phyloP scores from a whole-genome alignment of 768 basidiomycete species.

The Termitomyces sp. region DNA sequence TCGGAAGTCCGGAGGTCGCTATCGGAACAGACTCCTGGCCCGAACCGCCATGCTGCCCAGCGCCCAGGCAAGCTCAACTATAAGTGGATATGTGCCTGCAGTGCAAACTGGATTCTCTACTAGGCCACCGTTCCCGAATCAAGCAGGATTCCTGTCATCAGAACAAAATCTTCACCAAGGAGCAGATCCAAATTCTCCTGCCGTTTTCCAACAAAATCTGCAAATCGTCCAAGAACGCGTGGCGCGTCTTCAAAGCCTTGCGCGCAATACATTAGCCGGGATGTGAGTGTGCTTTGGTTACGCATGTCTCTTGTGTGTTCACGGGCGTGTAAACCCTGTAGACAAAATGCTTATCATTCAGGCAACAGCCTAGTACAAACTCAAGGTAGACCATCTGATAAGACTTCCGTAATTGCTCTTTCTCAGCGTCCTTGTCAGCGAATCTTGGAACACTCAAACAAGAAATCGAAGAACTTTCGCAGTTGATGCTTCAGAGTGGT shows the following conservation, averaged over 20 bases:
- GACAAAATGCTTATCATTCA: conserved; percentile 61
- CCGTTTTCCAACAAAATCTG: conserved; percentile 60
- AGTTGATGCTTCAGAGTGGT: conserved; percentile 56
- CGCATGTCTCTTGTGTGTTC: not conserved
- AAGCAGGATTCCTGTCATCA: conserved; percentile 12
- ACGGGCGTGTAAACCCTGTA: conserved; percentile 20
- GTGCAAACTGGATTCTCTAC: conserved; percentile 5
- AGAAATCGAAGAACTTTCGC: conserved; percentile 42
- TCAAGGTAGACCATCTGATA: conserved; percentile 36
- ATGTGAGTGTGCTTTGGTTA: conserved; percentile 43
- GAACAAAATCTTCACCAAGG: conserved; percentile 29
- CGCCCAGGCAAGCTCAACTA: conserved; percentile 5
- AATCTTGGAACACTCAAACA: conserved; percentile 53
- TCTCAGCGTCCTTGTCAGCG: conserved; percentile 28
- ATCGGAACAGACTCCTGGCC: too few species aligned
- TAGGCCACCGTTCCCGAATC: conserved; percentile 15
- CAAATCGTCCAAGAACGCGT: conserved; percentile 48
- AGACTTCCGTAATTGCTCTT: not conserved
- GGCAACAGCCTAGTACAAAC: conserved; percentile 55
- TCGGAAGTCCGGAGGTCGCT: not conserved
- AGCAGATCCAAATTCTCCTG: conserved; percentile 57
- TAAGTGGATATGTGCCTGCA: conserved; percentile 6
- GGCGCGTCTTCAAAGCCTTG: conserved; percentile 44
- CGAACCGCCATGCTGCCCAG: conserved; percentile 9
- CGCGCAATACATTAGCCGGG: conserved; percentile 46